A percentile compares a stretch with the other conserved stretches of the same genome.
Conservation (phyloP, 768 basidiomycete genomes). For the Mycena kentingensis region DNA sequence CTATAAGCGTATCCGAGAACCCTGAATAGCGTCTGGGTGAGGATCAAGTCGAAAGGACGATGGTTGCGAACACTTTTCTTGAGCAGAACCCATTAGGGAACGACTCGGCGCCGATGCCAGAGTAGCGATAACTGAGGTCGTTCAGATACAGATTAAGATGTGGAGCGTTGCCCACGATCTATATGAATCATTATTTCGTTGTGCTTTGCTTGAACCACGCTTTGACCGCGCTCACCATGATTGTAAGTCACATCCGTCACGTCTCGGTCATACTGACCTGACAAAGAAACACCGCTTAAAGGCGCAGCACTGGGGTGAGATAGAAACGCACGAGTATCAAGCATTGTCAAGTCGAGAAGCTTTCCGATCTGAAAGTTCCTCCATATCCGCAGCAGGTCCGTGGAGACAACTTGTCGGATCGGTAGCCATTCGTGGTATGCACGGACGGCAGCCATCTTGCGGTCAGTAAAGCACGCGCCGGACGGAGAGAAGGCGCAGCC, state of each 20-base stretch:
- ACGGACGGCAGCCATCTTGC: conserved; percentile 59
- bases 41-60: not conserved
- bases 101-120: conserved; percentile 45
- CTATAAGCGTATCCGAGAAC: conserved; percentile 48
- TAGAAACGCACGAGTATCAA: conserved; percentile 53
- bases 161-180: not conserved
- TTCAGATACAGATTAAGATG: too few species aligned
- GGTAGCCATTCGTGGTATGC: conserved; percentile 68
- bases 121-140: conserved; percentile 49
- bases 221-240: conserved; percentile 48
- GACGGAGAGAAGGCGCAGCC: conserved; percentile 56
- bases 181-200: conserved; percentile 17
- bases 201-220: conserved; percentile 45
- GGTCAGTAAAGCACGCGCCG: conserved; percentile 58
- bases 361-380: conserved; percentile 66
- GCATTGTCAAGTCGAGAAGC: conserved; percentile 61
- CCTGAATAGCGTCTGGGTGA: conserved; percentile 31
- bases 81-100: conserved; percentile 55
- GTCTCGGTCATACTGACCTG: conserved; percentile 57
- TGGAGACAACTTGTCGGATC: conserved; percentile 56
- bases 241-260: conserved; percentile 47
- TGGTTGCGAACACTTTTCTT: conserved; percentile 49
- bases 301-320: not conserved
- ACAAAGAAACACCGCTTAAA: not conserved
- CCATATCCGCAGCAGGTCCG: conserved; percentile 61